A percentile compares a stretch with the other conserved stretches of the same genome.
phyloP scores from a whole-genome alignment of 2,329 filamentous ascomycete genomes.

The Microdochium nivale region DNA sequence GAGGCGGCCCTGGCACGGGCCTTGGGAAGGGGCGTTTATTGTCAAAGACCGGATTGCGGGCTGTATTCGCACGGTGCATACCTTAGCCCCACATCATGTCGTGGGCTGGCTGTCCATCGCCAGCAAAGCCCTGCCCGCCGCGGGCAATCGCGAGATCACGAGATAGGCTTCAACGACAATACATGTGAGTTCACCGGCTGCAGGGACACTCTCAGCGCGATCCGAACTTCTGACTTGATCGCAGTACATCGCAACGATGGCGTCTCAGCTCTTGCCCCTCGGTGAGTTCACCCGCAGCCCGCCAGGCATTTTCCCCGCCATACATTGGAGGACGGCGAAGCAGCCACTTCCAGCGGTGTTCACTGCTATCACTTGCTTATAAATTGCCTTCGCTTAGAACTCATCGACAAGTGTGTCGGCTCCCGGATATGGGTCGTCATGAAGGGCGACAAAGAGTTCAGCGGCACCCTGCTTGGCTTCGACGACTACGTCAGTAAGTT shows the following conservation, averaged over 20 bases:
- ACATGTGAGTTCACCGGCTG: too few species aligned
- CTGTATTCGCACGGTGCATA: too few species aligned
- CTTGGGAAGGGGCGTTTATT: not conserved
- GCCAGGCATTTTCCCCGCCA: not conserved
- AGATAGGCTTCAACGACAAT: too few species aligned
- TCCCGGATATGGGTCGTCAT: conserved; percentile 98
- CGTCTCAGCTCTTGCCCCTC: conserved; percentile 65
- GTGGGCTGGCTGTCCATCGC: too few species aligned
- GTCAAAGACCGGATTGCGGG: not conserved
- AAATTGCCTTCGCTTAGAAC: conserved; percentile 48
- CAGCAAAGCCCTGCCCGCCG: too few species aligned
- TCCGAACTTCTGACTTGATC: too few species aligned
- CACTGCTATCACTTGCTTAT: conserved; percentile 12
- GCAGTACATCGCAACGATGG: conserved; percentile 36
- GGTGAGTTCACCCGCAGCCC: conserved; percentile 33
- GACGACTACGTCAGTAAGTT: conserved; percentile 97
- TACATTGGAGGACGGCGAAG: not conserved
- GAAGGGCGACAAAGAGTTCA: conserved; percentile 99
- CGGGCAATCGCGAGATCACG: too few species aligned
- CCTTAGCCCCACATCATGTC: too few species aligned
- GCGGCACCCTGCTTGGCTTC: conserved; percentile 87
- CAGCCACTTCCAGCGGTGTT: too few species aligned
- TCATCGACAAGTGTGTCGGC: conserved; percentile 98
- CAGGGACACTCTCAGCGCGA: too few species aligned
- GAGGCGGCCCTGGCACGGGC: not conserved